Evolutionary conservation across 805 yeast species (phyloP).

Genomic region (Starmerella lactis-condensi): DNA sequence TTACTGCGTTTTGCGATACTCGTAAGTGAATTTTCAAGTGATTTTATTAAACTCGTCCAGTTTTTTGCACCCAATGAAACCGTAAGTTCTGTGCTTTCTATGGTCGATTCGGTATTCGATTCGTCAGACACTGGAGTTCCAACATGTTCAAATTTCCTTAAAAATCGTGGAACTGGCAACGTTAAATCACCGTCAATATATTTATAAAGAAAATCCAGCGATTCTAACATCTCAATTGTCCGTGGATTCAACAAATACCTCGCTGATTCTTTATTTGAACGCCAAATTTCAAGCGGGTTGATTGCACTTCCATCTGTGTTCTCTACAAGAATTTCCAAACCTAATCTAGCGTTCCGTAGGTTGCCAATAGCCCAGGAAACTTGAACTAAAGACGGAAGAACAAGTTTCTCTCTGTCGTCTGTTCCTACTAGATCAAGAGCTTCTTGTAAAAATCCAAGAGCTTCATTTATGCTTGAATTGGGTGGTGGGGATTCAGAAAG

Average conservation of each 20-base stretch:
- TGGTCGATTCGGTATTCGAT: too few relatives aligned
- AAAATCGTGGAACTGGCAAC: conserved; percentile 3
- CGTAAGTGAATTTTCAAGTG: conserved; percentile 5
- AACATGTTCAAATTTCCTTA: neutral
- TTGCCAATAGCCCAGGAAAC: conserved; percentile 11
- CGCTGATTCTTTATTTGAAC: conserved; percentile 1
- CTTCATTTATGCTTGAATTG: conserved; percentile 2
- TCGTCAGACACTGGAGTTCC: too few relatives aligned
- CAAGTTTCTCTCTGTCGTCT: conserved; percentile 10
- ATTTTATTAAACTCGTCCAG: conserved; percentile 5
- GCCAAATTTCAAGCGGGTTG: conserved; percentile 8
- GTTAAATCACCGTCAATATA: neutral
- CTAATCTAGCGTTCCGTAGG: conserved; percentile 11
- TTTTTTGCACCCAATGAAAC: conserved; percentile 5
- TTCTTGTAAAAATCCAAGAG: conserved; percentile 7
- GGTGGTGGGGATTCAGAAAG: conserved; percentile 23
- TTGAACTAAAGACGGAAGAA: conserved; percentile 8
- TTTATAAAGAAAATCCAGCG: conserved; percentile 9
- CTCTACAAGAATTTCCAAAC: conserved; percentile 13
- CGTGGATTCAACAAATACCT: conserved; percentile 11
- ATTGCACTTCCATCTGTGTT: conserved; percentile 11
- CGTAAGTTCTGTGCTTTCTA: neutral
- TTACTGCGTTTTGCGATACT: conserved; percentile 3
- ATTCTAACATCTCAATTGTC: conserved; percentile 6
- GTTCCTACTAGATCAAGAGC: conserved; percentile 13